phyloP scores from a whole-genome alignment of 129 eudicot species.

The Lactuca saligna region DNA sequence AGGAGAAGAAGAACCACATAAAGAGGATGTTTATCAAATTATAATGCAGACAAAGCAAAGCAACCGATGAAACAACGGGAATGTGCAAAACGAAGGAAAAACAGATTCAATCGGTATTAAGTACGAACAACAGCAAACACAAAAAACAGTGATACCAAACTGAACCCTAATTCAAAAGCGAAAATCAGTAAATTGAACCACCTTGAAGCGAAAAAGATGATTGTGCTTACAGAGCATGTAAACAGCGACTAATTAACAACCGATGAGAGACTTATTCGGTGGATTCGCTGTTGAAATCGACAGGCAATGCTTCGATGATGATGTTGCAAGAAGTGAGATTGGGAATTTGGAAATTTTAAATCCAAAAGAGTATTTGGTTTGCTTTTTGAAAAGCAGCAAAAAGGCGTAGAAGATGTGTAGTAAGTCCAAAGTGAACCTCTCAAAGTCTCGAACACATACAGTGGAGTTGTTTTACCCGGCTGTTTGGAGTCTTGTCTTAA shows the following conservation, averaged over 20 bases:
- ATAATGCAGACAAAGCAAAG: background rate
- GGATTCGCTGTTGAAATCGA: slow-evolving; percentile 14
- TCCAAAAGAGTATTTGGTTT: background rate
- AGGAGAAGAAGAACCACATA: background rate
- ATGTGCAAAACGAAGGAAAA: background rate
- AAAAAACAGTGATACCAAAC: slow-evolving; percentile 1
- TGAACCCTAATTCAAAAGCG: slow-evolving; percentile 8
- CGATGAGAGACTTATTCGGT: slow-evolving; percentile 1
- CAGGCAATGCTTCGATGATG: background rate
- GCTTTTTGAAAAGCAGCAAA: slow-evolving; percentile 26
- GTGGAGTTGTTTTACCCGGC: slow-evolving; percentile 1
- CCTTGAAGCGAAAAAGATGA: background rate
- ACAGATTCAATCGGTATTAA: slow-evolving; percentile 5
- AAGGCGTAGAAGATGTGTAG: slow-evolving; percentile 11
- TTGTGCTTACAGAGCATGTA: slow-evolving; percentile 27
- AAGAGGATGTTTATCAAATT: background rate
- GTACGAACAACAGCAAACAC: slow-evolving; percentile 3
- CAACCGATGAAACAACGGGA: slow-evolving; percentile 3
- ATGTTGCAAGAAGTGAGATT: slow-evolving; percentile 8
- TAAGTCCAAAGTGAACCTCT: slow-evolving; percentile 15
- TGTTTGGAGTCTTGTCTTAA: background rate
- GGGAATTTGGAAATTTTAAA: background rate
- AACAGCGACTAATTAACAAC: background rate
- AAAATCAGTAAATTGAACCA: slow-evolving; percentile 1
- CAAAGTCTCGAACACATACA: slow-evolving; percentile 5